Evolutionary conservation across 495 filamentous ascomycete species (phyloP), one percentile per base, ranked within the genome.

Genomic region (Aspergillus asperescens): DNA sequence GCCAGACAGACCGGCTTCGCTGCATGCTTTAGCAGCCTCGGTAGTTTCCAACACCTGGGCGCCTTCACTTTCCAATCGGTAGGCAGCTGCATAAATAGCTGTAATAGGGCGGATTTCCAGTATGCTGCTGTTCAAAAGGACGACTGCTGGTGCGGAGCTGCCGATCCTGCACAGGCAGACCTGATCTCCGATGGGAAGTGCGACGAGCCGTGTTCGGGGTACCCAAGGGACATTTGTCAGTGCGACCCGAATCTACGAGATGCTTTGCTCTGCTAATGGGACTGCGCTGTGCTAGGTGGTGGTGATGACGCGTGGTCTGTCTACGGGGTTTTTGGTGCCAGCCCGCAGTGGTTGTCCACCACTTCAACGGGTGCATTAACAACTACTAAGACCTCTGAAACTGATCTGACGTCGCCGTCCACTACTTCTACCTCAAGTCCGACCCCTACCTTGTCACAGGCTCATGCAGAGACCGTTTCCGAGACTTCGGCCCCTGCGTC

Each of bases 81-180:
- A 15, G 31, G 22, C 0, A 8, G 20, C 16, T 56, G 53, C 39
- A 1, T 10, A 6, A 9, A 45, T n/a, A 3, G 23, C 0, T 56
- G 46, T 20, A 6, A 18, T 4, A 19, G 31, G n/a, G 1, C 1
- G 2, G 53, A 24, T 3, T 16, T 4, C 1, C 16, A n/a, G 6
- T 54, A 29, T 12, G 40, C 32, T 5, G 53, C 13, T 24, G 19
- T 45, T 4, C 22, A 48, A n/a, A 23, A 50, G 4, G 7, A 12
- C 4, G 15, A 32, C 2, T 56, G 53, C 28, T 56, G 46, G 39
- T 56, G 53, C 19, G 53, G 47, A 5, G 31, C 22, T 6, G 20
- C 29, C 15, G 12, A 31, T 25, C 46, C 47, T 12, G 18, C 28
- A 0, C 4, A 16, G 1, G n/a, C 7, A 4, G 39, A 29, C 25